Base-by-base conservation (phyloP, 495 filamentous ascomycete species). In the Bathelium albidoporum region DNA sequence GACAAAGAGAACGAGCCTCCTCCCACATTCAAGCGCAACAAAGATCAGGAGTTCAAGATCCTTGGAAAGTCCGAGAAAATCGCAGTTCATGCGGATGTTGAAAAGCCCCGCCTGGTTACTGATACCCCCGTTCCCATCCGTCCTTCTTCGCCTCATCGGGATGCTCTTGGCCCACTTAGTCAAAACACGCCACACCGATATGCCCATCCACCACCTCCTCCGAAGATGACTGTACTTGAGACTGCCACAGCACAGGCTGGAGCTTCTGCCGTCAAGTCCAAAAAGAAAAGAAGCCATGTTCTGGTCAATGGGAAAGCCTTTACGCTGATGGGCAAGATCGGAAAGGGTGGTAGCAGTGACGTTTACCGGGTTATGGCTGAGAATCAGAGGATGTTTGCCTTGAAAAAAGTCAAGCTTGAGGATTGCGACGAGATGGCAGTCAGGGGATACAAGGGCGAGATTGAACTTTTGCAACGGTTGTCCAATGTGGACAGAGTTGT, bases 361-460 rank as follows among this genome's bases (percentile, higher is more conserved):
- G 94, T 98, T 0, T 98, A 96, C 72, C 88, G 92, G 45, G 94
- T 98, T 7, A 95, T 96, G 82, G 93, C 94, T 0, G 95, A 97
- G 70, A 97, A 94, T 71, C 90, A 86, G 65, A 95, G 91, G 74
- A 89, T 94, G 71, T 90, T 96, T 69, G 94, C 94, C 1, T 76
- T 98, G 62, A 98, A 98, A 76, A 82, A 90, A 49, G 94, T 97
- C 3, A 90, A 91, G 2, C 80, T 97, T 18, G 90, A 95, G 67
- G 89, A 91, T 63, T 86, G 87, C n/a, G 92, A 96, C 70, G 89
- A 93, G 63, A 73, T 81, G 11, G 87, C 89, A 1, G 83, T 98
- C 63, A 78, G 83, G 63, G 95, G 95, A 0, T 98, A 91, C 77
- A 96, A 96, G 73, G 94, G 95, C 31, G 94, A 98, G 74, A 98